Evolutionary conservation across 139 green algal species (phyloP).

Genomic region (Desmodesmus armatus): DNA sequence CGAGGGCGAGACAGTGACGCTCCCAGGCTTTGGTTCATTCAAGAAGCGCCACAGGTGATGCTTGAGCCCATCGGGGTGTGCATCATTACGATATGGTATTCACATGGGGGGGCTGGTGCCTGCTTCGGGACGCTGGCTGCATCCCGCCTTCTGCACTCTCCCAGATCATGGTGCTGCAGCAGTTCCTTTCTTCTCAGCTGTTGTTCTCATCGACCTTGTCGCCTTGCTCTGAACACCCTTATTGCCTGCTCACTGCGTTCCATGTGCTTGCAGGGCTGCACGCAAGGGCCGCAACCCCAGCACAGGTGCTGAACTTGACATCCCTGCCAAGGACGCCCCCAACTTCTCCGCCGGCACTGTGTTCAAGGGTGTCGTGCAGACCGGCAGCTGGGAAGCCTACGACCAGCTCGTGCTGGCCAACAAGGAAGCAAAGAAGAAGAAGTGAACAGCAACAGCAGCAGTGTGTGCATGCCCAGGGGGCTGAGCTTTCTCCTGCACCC

Average conservation of each 20-base stretch:
- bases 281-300: constrained; percentile 61
- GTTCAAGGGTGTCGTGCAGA: constrained; percentile 64
- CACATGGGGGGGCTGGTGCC: too few relatives aligned
- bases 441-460: not conserved
- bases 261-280: too few relatives aligned
- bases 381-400: constrained; percentile 26
- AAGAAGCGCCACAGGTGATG: constrained; percentile 44
- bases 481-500: not conserved
- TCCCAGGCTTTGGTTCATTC: constrained; percentile 61
- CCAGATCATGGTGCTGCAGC: too few relatives aligned
- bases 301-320: constrained; percentile 52
- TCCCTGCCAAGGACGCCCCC: constrained; percentile 52
- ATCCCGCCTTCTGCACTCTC: too few relatives aligned
- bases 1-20: constrained; percentile 55
- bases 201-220: too few relatives aligned
- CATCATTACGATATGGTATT: too few relatives aligned
- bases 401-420: not conserved
- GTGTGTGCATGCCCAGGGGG: not conserved
- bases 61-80: too few relatives aligned
- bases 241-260: too few relatives aligned
- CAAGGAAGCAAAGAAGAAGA: constrained; percentile 6
- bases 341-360: constrained; percentile 55
- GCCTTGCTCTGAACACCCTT: too few relatives aligned
- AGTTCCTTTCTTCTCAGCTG: too few relatives aligned
- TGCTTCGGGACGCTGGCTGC: too few relatives aligned